Evolutionary conservation across 306 rosid genomes (phyloP).

Genomic region (Herpetospermum pedunculosum): DNA sequence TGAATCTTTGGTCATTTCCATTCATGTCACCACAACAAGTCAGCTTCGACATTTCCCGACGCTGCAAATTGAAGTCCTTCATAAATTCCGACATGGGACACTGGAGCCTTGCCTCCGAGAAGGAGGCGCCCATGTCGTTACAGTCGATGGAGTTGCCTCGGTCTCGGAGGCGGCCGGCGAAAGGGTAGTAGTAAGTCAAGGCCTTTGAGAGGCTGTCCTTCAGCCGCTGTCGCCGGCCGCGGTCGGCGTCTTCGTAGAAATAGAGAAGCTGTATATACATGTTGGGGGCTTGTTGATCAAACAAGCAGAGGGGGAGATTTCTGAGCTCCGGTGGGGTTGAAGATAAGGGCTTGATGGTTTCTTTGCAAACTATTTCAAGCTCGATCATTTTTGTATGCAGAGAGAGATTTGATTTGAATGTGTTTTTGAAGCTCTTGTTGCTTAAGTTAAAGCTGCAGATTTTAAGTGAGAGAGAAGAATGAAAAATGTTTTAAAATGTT

Average conservation of each 20-base stretch:
- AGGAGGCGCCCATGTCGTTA: conserved; percentile 36
- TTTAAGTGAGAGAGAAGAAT: no score
- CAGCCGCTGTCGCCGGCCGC: conserved; percentile 13
- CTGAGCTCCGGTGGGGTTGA: conserved; percentile 31
- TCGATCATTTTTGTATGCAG: not conserved
- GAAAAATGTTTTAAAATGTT: no score
- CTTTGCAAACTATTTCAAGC: conserved; percentile 24
- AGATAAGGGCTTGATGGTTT: conserved; percentile 36
- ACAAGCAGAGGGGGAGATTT: conserved; percentile 18
- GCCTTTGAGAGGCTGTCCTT: conserved; percentile 29
- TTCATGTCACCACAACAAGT: not conserved
- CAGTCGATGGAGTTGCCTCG: not conserved
- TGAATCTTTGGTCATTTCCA: not conserved
- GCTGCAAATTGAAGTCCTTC: conserved; percentile 6
- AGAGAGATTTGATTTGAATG: no score
- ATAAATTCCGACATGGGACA: conserved; percentile 15
- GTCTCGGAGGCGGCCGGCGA: not conserved
- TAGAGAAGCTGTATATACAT: conserved; percentile 23
- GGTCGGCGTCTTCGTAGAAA: conserved; percentile 18
- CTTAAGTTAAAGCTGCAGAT: no score
- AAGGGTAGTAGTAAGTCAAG: conserved; percentile 34
- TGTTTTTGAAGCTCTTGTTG: no score
- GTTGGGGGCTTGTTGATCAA: conserved; percentile 17
- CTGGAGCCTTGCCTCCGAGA: conserved; percentile 14
- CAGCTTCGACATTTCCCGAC: not conserved